These are phyloP conservation scores for Arthrobotrys sphaeroides DNA, from an alignment of 2,329 filamentous ascomycete genomes.

Conservation along the genomic window DNA sequence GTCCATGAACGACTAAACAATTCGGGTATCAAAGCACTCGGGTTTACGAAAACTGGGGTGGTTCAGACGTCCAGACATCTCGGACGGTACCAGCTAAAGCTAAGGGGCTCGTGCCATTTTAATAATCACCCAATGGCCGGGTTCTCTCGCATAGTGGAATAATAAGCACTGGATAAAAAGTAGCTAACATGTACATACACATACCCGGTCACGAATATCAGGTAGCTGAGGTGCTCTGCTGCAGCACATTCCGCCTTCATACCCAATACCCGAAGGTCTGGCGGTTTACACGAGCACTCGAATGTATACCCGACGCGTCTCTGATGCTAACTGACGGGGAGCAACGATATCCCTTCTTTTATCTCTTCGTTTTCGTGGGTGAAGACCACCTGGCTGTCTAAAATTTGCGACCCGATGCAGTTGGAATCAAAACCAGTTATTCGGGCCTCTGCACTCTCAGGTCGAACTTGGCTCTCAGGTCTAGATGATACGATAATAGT, in stretches of 20 bases:
- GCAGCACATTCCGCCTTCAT: background rate
- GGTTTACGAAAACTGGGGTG: too few relatives aligned
- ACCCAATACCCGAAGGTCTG: background rate
- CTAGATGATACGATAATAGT: constrained; percentile 1
- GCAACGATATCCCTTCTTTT: background rate
- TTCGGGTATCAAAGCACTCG: too few relatives aligned
- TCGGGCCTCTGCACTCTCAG: background rate
- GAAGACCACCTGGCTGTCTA: too few relatives aligned
- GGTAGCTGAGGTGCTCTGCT: background rate
- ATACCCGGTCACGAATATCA: background rate
- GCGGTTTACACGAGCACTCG: background rate
- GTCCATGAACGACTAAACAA: background rate
- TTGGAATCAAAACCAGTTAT: background rate
- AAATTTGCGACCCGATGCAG: too few relatives aligned
- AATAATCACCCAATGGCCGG: too few relatives aligned
- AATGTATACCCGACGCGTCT: background rate
- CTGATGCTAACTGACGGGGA: background rate
- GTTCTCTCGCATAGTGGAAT: too few relatives aligned
- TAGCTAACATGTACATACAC: background rate
- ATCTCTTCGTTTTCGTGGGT: background rate
- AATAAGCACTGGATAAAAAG: too few relatives aligned
- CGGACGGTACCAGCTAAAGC: background rate
- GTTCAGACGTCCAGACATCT: too few relatives aligned
- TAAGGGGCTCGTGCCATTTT: background rate
- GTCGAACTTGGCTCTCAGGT: background rate